Evolutionary conservation across 805 yeast species (phyloP).

Genomic region (Nakazawaea holstii): DNA sequence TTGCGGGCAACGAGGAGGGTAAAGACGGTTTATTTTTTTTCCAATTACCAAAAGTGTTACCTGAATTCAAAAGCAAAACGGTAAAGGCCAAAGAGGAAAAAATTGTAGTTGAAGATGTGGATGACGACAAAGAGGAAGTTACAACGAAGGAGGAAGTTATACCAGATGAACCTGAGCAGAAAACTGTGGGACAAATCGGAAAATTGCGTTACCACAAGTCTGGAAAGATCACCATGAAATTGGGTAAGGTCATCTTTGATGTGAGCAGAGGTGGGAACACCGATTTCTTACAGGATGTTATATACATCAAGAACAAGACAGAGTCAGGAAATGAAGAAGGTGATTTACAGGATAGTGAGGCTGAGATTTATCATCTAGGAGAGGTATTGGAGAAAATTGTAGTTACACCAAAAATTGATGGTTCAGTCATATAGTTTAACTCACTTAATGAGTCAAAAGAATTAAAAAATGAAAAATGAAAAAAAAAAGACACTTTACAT

Average conservation of each 20-base stretch:
- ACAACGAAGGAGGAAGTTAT: background rate
- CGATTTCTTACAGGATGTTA: slow-evolving; percentile 68
- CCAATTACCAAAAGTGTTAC: slow-evolving; percentile 40
- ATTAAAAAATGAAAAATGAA: background rate
- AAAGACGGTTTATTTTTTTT: slow-evolving; percentile 27
- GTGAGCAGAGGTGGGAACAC: slow-evolving; percentile 68
- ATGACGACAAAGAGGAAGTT: slow-evolving; percentile 2
- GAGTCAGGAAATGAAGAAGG: slow-evolving; percentile 35
- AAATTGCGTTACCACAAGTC: slow-evolving; percentile 72
- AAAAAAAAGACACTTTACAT: background rate
- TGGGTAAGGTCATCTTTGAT: slow-evolving; percentile 68
- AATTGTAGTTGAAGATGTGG: slow-evolving; percentile 12
- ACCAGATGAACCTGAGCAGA: slow-evolving; percentile 2
- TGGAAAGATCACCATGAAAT: slow-evolving; percentile 69
- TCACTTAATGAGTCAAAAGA: too few species aligned
- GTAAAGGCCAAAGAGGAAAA: background rate
- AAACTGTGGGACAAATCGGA: slow-evolving; percentile 60
- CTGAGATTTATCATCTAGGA: slow-evolving; percentile 46
- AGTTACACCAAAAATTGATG: slow-evolving; percentile 44
- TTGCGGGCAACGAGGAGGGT: background rate
- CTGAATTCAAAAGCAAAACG: slow-evolving; percentile 24
- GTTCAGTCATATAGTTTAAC: background rate
- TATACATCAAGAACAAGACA: slow-evolving; percentile 17
- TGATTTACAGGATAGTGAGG: slow-evolving; percentile 34
- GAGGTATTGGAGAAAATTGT: slow-evolving; percentile 50